Evolutionary conservation across 345 rosid species (phyloP).

Genomic region (Cardamine chenopodiifolia): DNA sequence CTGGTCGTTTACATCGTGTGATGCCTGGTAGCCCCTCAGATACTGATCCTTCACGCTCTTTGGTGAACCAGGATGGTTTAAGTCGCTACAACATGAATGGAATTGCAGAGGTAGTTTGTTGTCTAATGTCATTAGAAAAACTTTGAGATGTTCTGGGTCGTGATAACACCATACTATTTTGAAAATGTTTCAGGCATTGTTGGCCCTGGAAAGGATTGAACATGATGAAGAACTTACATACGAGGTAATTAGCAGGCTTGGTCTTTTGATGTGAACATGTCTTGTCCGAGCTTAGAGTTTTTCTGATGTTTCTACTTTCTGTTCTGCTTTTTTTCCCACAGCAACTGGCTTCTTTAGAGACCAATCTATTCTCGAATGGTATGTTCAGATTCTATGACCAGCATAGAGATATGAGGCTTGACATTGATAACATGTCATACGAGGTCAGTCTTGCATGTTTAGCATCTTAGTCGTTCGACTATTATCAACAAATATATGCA

Average conservation of each 20-base stretch:
- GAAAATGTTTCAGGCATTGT: constrained; percentile 54
- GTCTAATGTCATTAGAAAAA: constrained; percentile 31
- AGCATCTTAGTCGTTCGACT: not conserved
- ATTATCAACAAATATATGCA: not conserved
- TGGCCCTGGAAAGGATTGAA: constrained; percentile 89
- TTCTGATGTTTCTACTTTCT: constrained; percentile 1
- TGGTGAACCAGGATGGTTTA: constrained; percentile 55
- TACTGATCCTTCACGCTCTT: constrained; percentile 46
- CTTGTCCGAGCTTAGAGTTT: constrained; percentile 24
- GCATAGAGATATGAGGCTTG: constrained; percentile 95
- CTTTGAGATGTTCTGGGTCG: constrained; percentile 16
- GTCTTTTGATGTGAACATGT: constrained; percentile 19
- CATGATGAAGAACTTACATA: constrained; percentile 73
- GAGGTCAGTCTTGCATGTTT: constrained; percentile 60
- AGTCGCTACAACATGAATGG: constrained; percentile 70
- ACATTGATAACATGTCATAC: constrained; percentile 95
- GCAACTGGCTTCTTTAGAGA: constrained; percentile 85
- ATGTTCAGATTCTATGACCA: constrained; percentile 68
- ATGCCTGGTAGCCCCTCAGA: constrained; percentile 60
- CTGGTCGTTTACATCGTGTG: constrained; percentile 34
- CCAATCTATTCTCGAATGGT: constrained; percentile 68
- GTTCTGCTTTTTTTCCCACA: constrained; percentile 40
- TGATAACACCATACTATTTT: constrained; percentile 10
- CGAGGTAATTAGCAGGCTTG: constrained; percentile 56
- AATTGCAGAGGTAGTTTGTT: constrained; percentile 73